These are phyloP conservation scores for Hermanozyma aechmeae DNA, from an alignment of 805 yeast species.

Conservation along the genomic window DNA sequence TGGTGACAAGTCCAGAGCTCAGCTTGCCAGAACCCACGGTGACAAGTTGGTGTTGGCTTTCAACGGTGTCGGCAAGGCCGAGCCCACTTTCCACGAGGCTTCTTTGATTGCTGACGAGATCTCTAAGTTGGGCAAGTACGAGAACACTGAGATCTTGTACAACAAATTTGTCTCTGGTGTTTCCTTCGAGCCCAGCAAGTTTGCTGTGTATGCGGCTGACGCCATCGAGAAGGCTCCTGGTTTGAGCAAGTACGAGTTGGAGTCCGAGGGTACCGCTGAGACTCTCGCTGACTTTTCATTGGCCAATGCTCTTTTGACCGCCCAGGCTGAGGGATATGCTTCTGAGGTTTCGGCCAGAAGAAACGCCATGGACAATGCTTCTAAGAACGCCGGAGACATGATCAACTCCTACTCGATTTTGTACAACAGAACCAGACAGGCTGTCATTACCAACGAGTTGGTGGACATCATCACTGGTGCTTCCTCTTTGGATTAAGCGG, in stretches of 20 bases:
- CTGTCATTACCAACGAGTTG: conserved; percentile 97
- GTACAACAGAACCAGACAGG: conserved; percentile 89
- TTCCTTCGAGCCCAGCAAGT: conserved; percentile 75
- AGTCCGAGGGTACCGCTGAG: conserved; percentile 56
- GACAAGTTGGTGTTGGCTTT: conserved; percentile 64
- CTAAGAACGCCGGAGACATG: conserved; percentile 99
- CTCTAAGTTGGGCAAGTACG: conserved; percentile 57
- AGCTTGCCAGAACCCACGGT: conserved; percentile 75
- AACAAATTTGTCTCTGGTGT: conserved; percentile 84
- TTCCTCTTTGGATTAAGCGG: conserved; percentile 83
- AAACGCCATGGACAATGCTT: conserved; percentile 99
- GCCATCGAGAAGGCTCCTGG: conserved; percentile 81
- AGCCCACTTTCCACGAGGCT: conserved; percentile 89
- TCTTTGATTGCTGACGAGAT: conserved; percentile 84
- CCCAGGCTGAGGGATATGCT: conserved; percentile 97
- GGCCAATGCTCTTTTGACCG: conserved; percentile 82
- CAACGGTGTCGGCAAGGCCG: conserved; percentile 92
- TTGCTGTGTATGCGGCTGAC: conserved; percentile 57
- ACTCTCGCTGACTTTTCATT: conserved; percentile 79
- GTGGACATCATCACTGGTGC: conserved; percentile 99
- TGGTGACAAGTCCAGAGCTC: conserved; percentile 92
- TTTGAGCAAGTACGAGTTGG: conserved; percentile 71
- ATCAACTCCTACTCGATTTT: conserved; percentile 90
- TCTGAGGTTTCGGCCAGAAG: conserved; percentile 98
- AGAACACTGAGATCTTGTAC: conserved; percentile 71